These are phyloP conservation scores for Paramecium primaurelia DNA, from an alignment of 73 alveolate genomes.

Conservation along the genomic window DNA sequence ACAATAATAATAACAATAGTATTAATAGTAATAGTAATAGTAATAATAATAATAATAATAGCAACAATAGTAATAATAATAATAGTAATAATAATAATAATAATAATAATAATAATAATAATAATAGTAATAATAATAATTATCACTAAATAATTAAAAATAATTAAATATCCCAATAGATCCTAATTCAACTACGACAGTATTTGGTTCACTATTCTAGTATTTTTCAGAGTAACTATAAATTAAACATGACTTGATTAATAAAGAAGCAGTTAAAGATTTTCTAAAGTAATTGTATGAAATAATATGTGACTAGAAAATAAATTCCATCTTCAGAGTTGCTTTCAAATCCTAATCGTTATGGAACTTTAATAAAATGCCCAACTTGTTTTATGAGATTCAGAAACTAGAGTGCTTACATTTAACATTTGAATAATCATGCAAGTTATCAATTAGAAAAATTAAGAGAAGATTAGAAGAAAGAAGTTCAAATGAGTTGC, in stretches of 20 bases:
- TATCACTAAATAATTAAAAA: neutral
- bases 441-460: neutral
- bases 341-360: constrained; percentile 11
- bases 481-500: neutral
- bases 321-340: neutral
- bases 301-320: neutral
- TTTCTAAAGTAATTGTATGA: neutral
- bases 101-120: neutral
- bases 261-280: neutral
- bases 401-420: neutral
- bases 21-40: neutral
- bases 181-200: neutral
- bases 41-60: neutral
- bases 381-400: constrained; percentile 41
- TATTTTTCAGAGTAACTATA: neutral
- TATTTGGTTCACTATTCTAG: neutral
- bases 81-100: neutral
- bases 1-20: neutral
- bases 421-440: neutral
- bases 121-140: neutral
- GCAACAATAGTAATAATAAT: neutral
- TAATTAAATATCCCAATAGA: neutral
- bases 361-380: constrained; percentile 9
- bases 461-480: neutral
- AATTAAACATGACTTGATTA: neutral